Evolutionary conservation across 116 monocot genomes (phyloP), one percentile per base, ranked within the genome.

Genomic region (Zostera marina): DNA sequence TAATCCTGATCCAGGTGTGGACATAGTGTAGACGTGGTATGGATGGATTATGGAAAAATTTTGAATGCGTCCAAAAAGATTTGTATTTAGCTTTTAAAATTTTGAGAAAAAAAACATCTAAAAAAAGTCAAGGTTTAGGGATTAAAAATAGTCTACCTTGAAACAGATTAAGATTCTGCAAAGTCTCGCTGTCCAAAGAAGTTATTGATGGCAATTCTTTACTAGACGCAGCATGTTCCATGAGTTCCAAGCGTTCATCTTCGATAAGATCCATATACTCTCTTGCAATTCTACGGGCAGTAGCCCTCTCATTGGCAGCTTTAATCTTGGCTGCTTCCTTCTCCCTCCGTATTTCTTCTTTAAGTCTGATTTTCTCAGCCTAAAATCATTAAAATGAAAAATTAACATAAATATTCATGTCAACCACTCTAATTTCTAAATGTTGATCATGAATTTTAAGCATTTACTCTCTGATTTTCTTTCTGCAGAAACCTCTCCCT

Each of bases 221-320:
- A 42, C 73, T 79, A 58, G 73, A 68, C 43, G 85, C 81, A 75
- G 88, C 88, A 62, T 88, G 52, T 56, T 94, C 88, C 85, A 94
- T 80, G 40, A 94, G 77, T 65, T 94, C 94, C 63, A 94, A 73
- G 11, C 82, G 88, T 22, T 94, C 94, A 72, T 94, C 94, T 68
- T 94, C 94, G 42, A 94, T 65, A 60, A 84, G 84, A 42, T 84
- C 84, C 82, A 80, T 84, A 68, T 81, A 82, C 63, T 85, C 88
- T 43, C 54, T 81, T 4, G 88, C 85, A 56, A 88, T 75, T 75
- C 72, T 81, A 42, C 88, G 88, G 68, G 94, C 94, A 22, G 77
- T 79, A 54, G 85, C 84, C 54, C 79, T 84, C 58, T 84, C 84
- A 66, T 62, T 75, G 43, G 81, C 88, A 65, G 82, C 84, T 66